Base-by-base conservation (phyloP, 208 protist genomes). In the Acanthamoeba quina region DNA sequence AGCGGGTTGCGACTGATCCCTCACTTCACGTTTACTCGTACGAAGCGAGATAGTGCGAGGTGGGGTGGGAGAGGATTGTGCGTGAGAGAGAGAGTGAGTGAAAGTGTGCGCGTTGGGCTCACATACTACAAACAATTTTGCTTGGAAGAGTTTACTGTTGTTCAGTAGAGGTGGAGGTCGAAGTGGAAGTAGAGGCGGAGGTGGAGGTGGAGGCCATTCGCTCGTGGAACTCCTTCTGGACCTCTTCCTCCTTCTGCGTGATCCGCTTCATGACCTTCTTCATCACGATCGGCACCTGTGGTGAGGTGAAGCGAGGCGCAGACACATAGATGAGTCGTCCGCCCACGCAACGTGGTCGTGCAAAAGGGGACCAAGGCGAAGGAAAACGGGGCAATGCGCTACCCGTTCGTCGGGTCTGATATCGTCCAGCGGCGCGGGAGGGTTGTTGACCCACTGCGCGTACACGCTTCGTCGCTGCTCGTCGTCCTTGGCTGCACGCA, bases 271-370 rank as follows among this genome's bases (percentile, higher is more conserved):
- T 44, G 17, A 80, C 41, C 72, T 80, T 80, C 72, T 80, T 80
- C 72, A 54, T 80, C 44, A 80, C 72, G 31, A 80, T 80, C 72
- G 72, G 72, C 31, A 80, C 44, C 72, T 80, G 72, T 54, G 58
- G 13, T 26, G 60, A 31, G 1, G 24, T 66, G 24, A 66, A 11
- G 24, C 7, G 7, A 1, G 24, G 2, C 64, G 29, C 56, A 60
- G 56, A 24, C 21, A 1, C 19, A 1, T 58, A 24, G 0, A 24
- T 60, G 11, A 24, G 56, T 60, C 0, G 56, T 60, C 19, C 56
- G 19, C 2, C 56, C 56, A 64, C 29, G 6, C 15, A 64, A 68
- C 1, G 21, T 11, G n/a, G n/a, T n/a, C n/a, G n/a, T 70, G 64
- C 29, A 26, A 49, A 6, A 80, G 13, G 21, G 70, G 34, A 4